Conservation (phyloP, 2,329 filamentous ascomycete genomes). For the Ceratocystis variospora region DNA sequence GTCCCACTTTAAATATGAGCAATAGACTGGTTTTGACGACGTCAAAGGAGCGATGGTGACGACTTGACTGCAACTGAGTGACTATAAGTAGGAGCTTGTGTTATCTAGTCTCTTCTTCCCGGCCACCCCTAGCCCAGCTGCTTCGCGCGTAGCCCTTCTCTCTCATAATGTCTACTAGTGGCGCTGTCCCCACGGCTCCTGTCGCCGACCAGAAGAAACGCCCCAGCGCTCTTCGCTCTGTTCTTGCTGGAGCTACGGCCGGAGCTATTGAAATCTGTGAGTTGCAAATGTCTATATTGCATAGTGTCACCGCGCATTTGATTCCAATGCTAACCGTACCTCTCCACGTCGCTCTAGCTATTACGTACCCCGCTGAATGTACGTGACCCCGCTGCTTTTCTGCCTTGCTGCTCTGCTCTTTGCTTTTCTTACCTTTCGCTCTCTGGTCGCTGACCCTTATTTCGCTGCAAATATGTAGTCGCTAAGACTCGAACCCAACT, state of each 20-base stretch:
- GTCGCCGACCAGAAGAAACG: conserved; percentile 26
- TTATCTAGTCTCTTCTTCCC: no score
- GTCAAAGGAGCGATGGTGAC: no score
- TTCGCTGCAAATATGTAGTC: conserved; percentile 36
- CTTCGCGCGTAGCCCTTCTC: no score
- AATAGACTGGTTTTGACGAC: no score
- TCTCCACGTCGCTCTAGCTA: conserved; percentile 35
- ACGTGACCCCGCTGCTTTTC: conserved; percentile 26
- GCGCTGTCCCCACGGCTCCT: not conserved
- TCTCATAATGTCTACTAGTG: not conserved
- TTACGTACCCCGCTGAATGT: conserved; percentile 93
- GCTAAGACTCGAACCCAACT: conserved; percentile 92
- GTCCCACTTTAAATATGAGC: not conserved
- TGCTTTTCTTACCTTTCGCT: no score
- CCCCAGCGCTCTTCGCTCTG: conserved; percentile 74
- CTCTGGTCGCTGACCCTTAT: no score
- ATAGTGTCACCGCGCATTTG: no score
- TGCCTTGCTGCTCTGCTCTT: not conserved
- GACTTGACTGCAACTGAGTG: no score
- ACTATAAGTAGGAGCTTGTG: no score
- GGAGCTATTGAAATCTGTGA: conserved; percentile 85
- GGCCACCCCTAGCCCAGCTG: no score
- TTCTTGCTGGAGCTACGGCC: conserved; percentile 83
- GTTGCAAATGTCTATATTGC: not conserved
- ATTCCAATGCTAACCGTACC: no score